These are phyloP conservation scores for Lachancea sp. DNA, from an alignment of 805 yeast species.

Conservation along the genomic window DNA sequence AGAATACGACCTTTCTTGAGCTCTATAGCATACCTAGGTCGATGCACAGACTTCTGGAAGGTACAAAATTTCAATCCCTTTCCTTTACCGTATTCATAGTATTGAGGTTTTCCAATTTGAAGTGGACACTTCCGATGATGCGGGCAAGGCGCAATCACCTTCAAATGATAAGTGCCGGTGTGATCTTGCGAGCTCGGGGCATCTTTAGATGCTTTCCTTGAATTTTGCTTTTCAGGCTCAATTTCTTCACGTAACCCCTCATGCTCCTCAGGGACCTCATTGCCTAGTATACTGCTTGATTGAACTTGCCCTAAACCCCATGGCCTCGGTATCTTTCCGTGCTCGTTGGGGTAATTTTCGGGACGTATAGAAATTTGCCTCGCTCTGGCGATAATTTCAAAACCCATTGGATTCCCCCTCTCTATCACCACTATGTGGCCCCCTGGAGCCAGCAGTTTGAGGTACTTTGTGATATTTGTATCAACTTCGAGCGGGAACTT, in stretches of 20 bases:
- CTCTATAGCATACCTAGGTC: conserved; percentile 79
- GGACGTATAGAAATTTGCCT: conserved; percentile 89
- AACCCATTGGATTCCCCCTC: conserved; percentile 85
- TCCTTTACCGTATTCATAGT: conserved; percentile 50
- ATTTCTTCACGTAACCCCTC: neutral
- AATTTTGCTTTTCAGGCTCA: neutral
- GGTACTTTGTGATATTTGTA: conserved; percentile 49
- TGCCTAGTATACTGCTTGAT: conserved; percentile 16
- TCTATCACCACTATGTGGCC: conserved; percentile 79
- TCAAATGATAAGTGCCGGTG: conserved; percentile 44
- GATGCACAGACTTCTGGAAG: conserved; percentile 58
- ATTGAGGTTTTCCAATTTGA: conserved; percentile 68
- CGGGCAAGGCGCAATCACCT: conserved; percentile 81
- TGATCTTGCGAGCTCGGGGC: conserved; percentile 35
- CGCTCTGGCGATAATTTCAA: conserved; percentile 83
- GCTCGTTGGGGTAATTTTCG: conserved; percentile 49
- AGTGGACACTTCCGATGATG: conserved; percentile 85
- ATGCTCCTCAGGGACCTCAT: conserved; percentile 7
- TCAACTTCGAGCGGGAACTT: conserved; percentile 73
- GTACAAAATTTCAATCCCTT: conserved; percentile 67
- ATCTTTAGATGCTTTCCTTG: neutral
- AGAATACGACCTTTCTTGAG: conserved; percentile 74
- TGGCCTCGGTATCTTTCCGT: conserved; percentile 64
- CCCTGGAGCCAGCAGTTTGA: conserved; percentile 60
- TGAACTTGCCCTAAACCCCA: conserved; percentile 46